A percentile compares a stretch with the other conserved stretches of the same genome.
phyloP scores from a whole-genome alignment of 2,329 filamentous ascomycete genomes.

The Aspergillus spinulosporus region DNA sequence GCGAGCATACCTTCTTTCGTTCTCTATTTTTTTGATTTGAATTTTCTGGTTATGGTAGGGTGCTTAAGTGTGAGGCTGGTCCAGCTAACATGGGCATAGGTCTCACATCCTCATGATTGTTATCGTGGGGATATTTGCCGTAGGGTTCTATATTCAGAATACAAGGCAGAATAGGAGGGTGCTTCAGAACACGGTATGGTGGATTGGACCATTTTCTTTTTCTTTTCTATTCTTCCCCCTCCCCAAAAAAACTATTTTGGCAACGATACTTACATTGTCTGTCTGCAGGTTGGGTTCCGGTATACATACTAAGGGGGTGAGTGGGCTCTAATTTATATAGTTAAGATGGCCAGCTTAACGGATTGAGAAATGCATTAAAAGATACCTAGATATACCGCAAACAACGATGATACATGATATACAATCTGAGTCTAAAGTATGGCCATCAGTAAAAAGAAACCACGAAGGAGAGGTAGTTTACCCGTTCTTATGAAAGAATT shows the following conservation, averaged over 20 bases:
- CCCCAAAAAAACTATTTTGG: neutral
- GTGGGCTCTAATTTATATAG: neutral
- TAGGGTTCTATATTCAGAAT: slow-evolving; percentile 58
- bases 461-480: no score
- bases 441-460: no score
- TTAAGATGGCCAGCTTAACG: no score
- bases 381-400: no score
- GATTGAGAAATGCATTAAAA: no score
- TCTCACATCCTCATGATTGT: slow-evolving; percentile 61
- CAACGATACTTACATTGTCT: neutral
- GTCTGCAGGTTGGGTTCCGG: slow-evolving; percentile 7
- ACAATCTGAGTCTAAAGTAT: no score
- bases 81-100: slow-evolving; percentile 24
- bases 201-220: neutral
- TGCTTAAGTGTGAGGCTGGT: neutral
- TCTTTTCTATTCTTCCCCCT: neutral
- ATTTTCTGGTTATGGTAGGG: no score
- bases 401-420: no score
- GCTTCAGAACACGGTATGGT: slow-evolving; percentile 50
- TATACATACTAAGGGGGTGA: slow-evolving; percentile 10
- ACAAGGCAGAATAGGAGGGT: slow-evolving; percentile 48
- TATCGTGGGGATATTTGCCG: slow-evolving; percentile 53
- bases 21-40: neutral
- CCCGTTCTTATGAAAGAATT: no score
- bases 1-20: no score